Conservation (phyloP, 148 eudicot genomes). For the Hydrangea macrophylla region DNA sequence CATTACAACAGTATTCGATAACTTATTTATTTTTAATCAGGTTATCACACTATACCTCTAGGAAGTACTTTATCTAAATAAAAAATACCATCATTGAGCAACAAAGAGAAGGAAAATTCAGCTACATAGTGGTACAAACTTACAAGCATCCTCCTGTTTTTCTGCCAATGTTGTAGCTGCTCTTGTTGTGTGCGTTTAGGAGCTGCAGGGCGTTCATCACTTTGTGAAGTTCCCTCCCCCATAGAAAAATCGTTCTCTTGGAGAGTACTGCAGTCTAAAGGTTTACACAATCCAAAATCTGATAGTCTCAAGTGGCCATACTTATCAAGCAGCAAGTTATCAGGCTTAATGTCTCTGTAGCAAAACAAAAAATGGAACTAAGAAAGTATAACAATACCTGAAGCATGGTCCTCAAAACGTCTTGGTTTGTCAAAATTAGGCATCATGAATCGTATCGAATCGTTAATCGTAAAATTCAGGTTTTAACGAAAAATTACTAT, state of each 20-base stretch:
- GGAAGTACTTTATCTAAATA: neutral
- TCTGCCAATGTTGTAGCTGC: slow-evolving; percentile 95
- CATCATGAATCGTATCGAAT: no score
- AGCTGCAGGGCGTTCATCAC: slow-evolving; percentile 51
- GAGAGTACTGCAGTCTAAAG: slow-evolving; percentile 88
- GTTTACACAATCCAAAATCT: slow-evolving; percentile 96
- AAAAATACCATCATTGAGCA: neutral
- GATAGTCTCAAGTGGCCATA: slow-evolving; percentile 84
- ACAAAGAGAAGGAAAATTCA: slow-evolving; percentile 2
- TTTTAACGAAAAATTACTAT: no score
- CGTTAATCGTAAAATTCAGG: no score
- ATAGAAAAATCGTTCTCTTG: slow-evolving; percentile 78
- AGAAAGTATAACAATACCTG: slow-evolving; percentile 5
- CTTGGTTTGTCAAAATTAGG: no score
- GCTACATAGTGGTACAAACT: slow-evolving; percentile 9
- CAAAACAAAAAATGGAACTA: slow-evolving; percentile 14
- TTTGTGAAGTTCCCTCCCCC: slow-evolving; percentile 44
- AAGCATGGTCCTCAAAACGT: no score
- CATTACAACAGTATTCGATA: no score
- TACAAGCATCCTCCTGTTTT: slow-evolving; percentile 95
- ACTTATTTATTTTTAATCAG: no score
- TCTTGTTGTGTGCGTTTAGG: slow-evolving; percentile 94
- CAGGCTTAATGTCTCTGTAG: slow-evolving; percentile 96
- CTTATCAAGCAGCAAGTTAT: slow-evolving; percentile 93
- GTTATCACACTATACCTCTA: no score